phyloP scores from a whole-genome alignment of 108 stramenopile species.

The Skeletonema potamos region DNA sequence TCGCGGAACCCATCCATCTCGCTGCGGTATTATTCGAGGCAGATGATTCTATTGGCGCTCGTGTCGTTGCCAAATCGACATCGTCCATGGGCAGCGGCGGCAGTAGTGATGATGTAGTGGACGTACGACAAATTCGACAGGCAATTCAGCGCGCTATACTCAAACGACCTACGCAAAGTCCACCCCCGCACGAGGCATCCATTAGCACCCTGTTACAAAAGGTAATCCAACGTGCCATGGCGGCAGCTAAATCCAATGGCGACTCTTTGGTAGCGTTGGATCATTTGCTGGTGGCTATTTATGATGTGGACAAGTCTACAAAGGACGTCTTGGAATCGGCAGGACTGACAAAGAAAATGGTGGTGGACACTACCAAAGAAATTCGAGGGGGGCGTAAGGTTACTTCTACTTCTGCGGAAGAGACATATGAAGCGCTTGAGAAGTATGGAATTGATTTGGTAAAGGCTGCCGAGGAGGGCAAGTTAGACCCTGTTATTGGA shows the following conservation, averaged over 20 bases:
- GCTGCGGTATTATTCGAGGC: constrained; percentile 59
- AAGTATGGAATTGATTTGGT: constrained; percentile 90
- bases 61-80: constrained; percentile 49
- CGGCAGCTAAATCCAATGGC: constrained; percentile 69
- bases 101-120: constrained; percentile 26
- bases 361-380: constrained; percentile 56
- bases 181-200: constrained; percentile 75
- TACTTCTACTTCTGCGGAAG: constrained; percentile 82
- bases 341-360: constrained; percentile 70
- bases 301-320: constrained; percentile 62
- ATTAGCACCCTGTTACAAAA: constrained; percentile 51
- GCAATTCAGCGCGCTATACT: constrained; percentile 60
- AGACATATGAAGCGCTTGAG: constrained; percentile 90
- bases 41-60: constrained; percentile 71
- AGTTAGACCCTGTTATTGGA: constrained; percentile 97
- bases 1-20: constrained; percentile 75
- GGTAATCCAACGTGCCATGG: constrained; percentile 64
- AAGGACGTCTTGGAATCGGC: constrained; percentile 48
- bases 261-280: constrained; percentile 81
- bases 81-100: constrained; percentile 2
- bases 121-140: constrained; percentile 62
- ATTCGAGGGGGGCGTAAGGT: constrained; percentile 37
- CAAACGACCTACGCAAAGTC: constrained; percentile 75
- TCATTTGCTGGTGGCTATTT: constrained; percentile 66
- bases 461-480: constrained; percentile 87